phyloP scores from a whole-genome alignment of 2,329 filamentous ascomycete species.

The Aspergillus candidus region DNA sequence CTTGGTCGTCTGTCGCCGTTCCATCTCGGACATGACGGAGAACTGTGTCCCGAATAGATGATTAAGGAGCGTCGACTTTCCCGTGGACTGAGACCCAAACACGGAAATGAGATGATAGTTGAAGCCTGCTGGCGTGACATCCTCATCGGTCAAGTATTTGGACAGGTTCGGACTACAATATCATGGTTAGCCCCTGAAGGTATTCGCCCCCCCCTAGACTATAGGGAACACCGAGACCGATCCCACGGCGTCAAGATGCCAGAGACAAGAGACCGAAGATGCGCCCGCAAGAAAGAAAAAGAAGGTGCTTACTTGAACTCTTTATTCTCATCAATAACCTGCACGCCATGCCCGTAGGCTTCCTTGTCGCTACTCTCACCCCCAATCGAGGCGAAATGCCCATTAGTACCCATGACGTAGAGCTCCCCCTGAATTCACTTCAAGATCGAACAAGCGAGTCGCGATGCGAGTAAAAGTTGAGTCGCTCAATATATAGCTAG shows the following conservation, averaged over 20 bases:
- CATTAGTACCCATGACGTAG: slow-evolving; percentile 38
- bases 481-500: too few relatives aligned
- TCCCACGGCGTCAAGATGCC: too few relatives aligned
- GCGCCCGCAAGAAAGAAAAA: not conserved
- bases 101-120: slow-evolving; percentile 99
- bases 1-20: slow-evolving; percentile 94
- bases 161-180: slow-evolving; percentile 62
- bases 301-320: slow-evolving; percentile 73
- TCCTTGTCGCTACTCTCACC: slow-evolving; percentile 32
- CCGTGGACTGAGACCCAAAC: slow-evolving; percentile 96
- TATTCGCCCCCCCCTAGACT: not conserved
- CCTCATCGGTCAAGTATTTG: slow-evolving; percentile 72
- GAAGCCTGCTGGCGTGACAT: slow-evolving; percentile 84
- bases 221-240: not conserved
- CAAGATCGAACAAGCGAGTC: not conserved
- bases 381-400: slow-evolving; percentile 41
- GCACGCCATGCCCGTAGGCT: slow-evolving; percentile 82
- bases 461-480: not conserved
- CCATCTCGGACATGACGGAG: slow-evolving; percentile 93
- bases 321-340: slow-evolving; percentile 95
- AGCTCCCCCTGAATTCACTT: slow-evolving; percentile 4
- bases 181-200: slow-evolving; percentile 9
- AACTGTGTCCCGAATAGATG: slow-evolving; percentile 93
- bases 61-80: slow-evolving; percentile 95
- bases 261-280: too few relatives aligned